phyloP scores from a whole-genome alignment of 768 basidiomycete species.

The Leccinum broughii region DNA sequence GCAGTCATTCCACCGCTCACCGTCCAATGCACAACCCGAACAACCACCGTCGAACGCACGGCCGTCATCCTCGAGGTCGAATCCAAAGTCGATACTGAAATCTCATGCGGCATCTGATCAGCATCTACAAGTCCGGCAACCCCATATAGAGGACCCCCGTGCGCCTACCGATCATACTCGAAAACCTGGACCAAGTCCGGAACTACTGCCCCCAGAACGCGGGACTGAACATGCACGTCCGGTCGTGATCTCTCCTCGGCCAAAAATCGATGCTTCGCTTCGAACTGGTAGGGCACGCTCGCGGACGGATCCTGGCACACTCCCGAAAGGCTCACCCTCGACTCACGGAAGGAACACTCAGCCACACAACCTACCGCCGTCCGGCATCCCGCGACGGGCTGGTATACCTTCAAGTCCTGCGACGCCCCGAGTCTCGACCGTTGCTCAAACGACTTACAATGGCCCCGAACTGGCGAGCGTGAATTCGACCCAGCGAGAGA shows the following conservation, averaged over 20 bases:
- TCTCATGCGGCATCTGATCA: constrained; percentile 22
- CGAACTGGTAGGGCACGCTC: constrained; percentile 30
- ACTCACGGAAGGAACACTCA: constrained; percentile 7
- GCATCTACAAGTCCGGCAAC: constrained; percentile 14
- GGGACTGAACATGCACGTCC: constrained; percentile 12
- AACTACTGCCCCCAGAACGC: constrained; percentile 3
- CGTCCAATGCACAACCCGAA: constrained; percentile 12
- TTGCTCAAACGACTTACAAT: constrained; percentile 9
- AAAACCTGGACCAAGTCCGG: constrained; percentile 14
- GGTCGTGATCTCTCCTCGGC: constrained; percentile 3
- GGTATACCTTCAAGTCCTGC: constrained; percentile 18
- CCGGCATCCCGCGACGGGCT: constrained; percentile 29
- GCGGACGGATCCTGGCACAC: constrained; percentile 30
- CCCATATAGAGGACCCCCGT: constrained; percentile 11
- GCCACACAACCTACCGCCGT: constrained; percentile 15
- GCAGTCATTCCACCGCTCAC: constrained; percentile 10
- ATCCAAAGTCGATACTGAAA: constrained; percentile 36
- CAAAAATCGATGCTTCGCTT: constrained; percentile 13
- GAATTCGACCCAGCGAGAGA: constrained; percentile 25
- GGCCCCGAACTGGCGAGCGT: constrained; percentile 35
- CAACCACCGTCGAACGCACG: constrained; percentile 14
- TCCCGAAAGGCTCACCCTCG: constrained; percentile 13
- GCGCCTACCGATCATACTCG: constrained; percentile 7
- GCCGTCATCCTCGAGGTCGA: constrained; percentile 28
- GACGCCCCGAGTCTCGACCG: constrained; percentile 13